Percentiles rank a stretch among this genome's conserved stretches.
These are phyloP conservation scores for Aspergillus terreus DNA, from an alignment of 2,329 filamentous ascomycete species.

Conservation along the genomic window DNA sequence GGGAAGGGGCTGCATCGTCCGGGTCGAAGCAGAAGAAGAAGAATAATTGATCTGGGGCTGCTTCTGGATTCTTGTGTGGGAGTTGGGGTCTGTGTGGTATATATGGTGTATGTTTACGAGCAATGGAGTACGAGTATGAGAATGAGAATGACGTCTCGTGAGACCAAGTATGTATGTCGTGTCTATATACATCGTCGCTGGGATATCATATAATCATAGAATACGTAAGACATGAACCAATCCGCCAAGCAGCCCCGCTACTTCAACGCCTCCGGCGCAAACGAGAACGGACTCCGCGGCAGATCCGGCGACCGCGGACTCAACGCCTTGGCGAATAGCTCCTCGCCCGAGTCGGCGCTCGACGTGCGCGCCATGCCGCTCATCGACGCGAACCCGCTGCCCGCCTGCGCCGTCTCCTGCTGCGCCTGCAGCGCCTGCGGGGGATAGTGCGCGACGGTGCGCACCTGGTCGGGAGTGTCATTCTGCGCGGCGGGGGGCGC, in stretches of 20 bases:
- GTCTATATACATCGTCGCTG: not conserved
- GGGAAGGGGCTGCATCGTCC: not conserved
- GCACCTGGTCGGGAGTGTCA: constrained; percentile 11
- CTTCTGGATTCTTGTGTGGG: not conserved
- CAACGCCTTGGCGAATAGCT: constrained; percentile 81
- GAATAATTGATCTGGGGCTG: not conserved
- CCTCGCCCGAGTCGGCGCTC: constrained; percentile 63
- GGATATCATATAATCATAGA: not conserved
- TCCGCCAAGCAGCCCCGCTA: not conserved
- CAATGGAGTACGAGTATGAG: too few species aligned
- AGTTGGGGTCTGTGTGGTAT: not conserved
- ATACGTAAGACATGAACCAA: too few species aligned
- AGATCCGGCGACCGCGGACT: constrained; percentile 84
- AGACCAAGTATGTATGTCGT: not conserved
- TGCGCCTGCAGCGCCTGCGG: constrained; percentile 36
- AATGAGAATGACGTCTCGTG: too few species aligned
- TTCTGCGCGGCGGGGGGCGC: constrained; percentile 14
- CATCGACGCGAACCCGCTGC: constrained; percentile 28
- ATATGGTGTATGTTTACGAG: not conserved
- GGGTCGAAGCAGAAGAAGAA: constrained; percentile 1
- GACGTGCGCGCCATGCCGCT: constrained; percentile 30
- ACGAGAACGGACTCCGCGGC: constrained; percentile 75
- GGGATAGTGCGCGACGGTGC: constrained; percentile 36
- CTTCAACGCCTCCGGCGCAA: constrained; percentile 35
- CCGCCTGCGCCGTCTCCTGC: constrained; percentile 22